Base-by-base conservation (phyloP, 1,139 yeast species). In the Zygoascus sp. region DNA sequence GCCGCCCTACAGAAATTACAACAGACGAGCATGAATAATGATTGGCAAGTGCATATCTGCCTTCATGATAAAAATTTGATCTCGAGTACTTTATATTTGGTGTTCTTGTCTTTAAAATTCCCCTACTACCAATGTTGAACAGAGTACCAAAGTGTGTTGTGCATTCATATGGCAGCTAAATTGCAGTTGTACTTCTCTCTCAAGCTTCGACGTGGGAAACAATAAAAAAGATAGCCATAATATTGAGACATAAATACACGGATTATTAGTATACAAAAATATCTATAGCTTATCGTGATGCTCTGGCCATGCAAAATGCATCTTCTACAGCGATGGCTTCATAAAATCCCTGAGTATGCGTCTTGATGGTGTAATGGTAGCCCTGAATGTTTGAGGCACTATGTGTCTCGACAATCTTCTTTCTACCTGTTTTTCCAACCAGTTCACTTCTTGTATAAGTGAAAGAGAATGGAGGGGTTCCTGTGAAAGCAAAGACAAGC, bases 311-410 rank as follows among this genome's bases (percentile, higher is more conserved):
- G 72, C 98, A 92, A 64, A 70, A 84, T 15, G 83, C 83, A 67
- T 92, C 99, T 48, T 79, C 78, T 10, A 92, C 79, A 58, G 85
- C 89, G 37, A 87, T 77, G 7, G 97, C 97, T 64, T 90, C 96
- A 61, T 94, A 92, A 3, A 89, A 84, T 40, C 99, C 99, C 62
- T 90, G 96, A 56, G 87, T 71, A 56, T 88, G 85, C 1, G 95
- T 92, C 59, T 75, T 70, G 4, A 86, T 82, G 43, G 80, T 74
- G 61, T 87, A 80, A 57, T 82, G 87, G 58, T 79, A 67, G 2
- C 77, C 82, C 67, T 78, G 71, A 30, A 90, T 86, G 54, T 83
- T 82, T 7, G 79, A 72, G 27, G 90, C 80, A 2, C 85, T 80
- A 53, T 84, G 83, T 1, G 87, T 82, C 59, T 90, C 97, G 22